Evolutionary conservation across 768 basidiomycete species (phyloP), one percentile per base, ranked within the genome.

Genomic region (Naematelia encephala): DNA sequence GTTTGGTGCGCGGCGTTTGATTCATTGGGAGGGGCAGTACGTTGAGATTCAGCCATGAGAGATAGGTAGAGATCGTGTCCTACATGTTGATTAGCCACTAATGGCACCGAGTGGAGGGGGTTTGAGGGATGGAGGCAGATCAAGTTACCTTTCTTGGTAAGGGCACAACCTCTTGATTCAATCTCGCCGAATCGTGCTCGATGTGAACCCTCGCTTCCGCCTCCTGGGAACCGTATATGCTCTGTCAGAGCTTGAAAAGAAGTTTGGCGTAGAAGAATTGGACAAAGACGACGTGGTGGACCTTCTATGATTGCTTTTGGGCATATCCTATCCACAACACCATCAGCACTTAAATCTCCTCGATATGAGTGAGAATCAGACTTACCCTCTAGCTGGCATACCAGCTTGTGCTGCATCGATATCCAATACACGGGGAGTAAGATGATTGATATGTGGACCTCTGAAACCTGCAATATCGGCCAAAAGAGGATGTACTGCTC

Each of bases 231-330:
- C 4, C 59, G 56, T 46, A 75, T 68, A 26, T 60, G 62, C 52
- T 75, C 74, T 5, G 66, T 61, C 10, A 73, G 58, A 16, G 74
- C 71, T 25, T 66, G 66, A 53, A 75, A 75, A 23, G 72, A 73
- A 4, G 74, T 75, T 50, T 75, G 74, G 3, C 74, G 65, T 14
- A 75, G 63, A 13, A 75, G 63, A 48, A 75, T 69, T 4, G 68
- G 64, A 55, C 68, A 70, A 4, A 49, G 22, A 23, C 66, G 61
- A 10, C 49, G 50, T 1, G 74, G 74, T 14, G 74, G 74, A 13
- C 74, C 71, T 48, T 75, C 73, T 39, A 75, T 75, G 56, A 71
- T 62, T 43, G 66, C 60, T 60, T 75, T 75, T 2, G 74, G 66
- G 4, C 66, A 61, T 48, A 75, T 75, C 0, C 72, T 72, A 50